Evolutionary conservation across 192 early-diverging fungal genomes (phyloP).

Genomic region (Coemansia umbellata): DNA sequence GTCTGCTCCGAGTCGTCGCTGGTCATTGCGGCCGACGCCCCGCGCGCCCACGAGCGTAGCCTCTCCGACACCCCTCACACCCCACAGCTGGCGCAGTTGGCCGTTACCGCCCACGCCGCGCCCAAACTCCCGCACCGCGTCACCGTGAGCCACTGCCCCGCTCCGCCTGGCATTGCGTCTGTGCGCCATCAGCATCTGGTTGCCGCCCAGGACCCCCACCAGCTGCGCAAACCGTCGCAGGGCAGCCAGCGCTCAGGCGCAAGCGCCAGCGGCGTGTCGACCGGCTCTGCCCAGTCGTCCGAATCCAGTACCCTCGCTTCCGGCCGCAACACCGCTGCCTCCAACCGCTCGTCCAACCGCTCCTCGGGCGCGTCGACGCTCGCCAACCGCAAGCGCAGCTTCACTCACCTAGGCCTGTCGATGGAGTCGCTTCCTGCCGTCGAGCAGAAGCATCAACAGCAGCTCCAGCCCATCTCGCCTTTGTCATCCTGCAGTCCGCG

Average conservation of each 20-base stretch:
- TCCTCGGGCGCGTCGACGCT: constrained; percentile 35
- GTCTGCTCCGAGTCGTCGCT: background rate
- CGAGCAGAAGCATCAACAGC: constrained; percentile 3
- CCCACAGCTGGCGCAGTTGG: constrained; percentile 4
- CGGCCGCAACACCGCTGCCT: constrained; percentile 10
- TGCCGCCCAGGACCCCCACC: background rate
- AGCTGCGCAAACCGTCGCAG: constrained; percentile 45
- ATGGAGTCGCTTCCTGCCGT: constrained; percentile 36
- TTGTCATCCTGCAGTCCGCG: constrained; percentile 1
- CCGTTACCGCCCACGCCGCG: background rate
- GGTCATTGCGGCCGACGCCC: background rate
- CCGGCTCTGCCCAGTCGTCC: constrained; percentile 9
- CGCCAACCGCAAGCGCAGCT: constrained; percentile 50
- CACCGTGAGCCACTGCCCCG: constrained; percentile 38
- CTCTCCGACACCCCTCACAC: constrained; percentile 33
- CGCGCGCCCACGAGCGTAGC: constrained; percentile 37
- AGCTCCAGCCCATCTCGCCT: constrained; percentile 1
- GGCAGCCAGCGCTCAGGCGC: constrained; percentile 34
- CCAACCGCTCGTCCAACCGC: constrained; percentile 16
- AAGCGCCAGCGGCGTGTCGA: constrained; percentile 11
- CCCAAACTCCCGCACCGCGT: constrained; percentile 28
- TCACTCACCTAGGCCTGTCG: constrained; percentile 48
- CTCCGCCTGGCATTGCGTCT: constrained; percentile 10
- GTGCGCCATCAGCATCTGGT: constrained; percentile 6
- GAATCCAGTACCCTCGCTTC: constrained; percentile 12